Conservation (phyloP, 441 rosid species). For the Viola pubescens region DNA sequence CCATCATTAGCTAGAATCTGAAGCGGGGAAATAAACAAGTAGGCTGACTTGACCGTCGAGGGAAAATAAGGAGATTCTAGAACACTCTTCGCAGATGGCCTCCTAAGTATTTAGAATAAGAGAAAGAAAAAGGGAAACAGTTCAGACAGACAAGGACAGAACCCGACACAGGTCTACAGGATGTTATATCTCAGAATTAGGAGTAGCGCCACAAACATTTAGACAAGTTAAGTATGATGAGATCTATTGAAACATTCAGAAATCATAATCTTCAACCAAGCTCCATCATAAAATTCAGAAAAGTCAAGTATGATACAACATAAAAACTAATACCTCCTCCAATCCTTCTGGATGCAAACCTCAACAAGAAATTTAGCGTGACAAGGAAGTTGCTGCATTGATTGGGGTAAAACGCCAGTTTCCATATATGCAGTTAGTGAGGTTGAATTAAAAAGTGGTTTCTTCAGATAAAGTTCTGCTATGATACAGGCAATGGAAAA, state of each 20-base stretch:
- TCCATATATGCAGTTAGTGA: slow-evolving; percentile 51
- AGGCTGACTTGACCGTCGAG: slow-evolving; percentile 64
- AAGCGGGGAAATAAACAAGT: slow-evolving; percentile 80
- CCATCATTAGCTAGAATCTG: slow-evolving; percentile 65
- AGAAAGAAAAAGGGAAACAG: slow-evolving; percentile 18
- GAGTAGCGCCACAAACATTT: slow-evolving; percentile 1
- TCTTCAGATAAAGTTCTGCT: slow-evolving; percentile 73
- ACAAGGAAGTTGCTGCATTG: slow-evolving; percentile 66
- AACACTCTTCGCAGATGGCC: slow-evolving; percentile 74
- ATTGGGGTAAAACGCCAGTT: slow-evolving; percentile 48
- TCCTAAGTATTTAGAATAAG: slow-evolving; percentile 42
- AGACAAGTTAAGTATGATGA: not conserved
- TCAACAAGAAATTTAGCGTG: slow-evolving; percentile 59
- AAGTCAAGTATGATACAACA: slow-evolving; percentile 1
- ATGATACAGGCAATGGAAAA: slow-evolving; percentile 79
- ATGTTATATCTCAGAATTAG: not conserved
- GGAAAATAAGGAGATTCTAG: slow-evolving; percentile 88
- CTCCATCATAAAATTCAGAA: not conserved
- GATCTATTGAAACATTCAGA: slow-evolving; percentile 6
- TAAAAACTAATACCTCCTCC: slow-evolving; percentile 47
- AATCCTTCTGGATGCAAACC: slow-evolving; percentile 71
- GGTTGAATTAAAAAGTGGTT: slow-evolving; percentile 66
- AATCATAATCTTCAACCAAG: slow-evolving; percentile 17
- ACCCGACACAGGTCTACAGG: not conserved
- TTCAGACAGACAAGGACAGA: not conserved